Conservation (phyloP, 306 rosid genomes). For the Lathyrus tuberosus region DNA sequence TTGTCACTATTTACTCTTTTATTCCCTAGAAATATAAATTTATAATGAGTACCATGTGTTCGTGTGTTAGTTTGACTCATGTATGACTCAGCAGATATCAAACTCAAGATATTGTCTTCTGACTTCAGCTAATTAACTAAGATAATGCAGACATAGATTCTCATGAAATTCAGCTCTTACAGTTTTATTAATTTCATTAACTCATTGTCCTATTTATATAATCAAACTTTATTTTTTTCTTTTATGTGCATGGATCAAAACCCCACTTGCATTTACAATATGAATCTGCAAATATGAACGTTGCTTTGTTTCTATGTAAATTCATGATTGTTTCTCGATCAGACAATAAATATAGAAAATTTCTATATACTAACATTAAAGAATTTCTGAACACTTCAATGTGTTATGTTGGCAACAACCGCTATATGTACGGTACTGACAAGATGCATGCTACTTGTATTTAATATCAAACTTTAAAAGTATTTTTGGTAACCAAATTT, state of each 20-base stretch:
- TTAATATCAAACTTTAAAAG: not conserved
- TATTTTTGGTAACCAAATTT: not conserved
- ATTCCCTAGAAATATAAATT: no score
- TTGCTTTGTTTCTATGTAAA: slow-evolving; percentile 45
- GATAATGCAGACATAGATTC: slow-evolving; percentile 41
- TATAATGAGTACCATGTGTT: no score
- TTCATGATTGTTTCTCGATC: slow-evolving; percentile 25
- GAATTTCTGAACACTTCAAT: slow-evolving; percentile 32
- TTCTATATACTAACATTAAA: slow-evolving; percentile 1
- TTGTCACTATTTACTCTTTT: no score
- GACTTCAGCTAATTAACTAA: not conserved
- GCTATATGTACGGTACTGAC: slow-evolving; percentile 41
- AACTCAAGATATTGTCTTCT: slow-evolving; percentile 32
- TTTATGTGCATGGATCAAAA: not conserved
- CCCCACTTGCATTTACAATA: slow-evolving; percentile 36
- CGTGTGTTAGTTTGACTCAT: slow-evolving; percentile 9
- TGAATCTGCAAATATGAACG: slow-evolving; percentile 58
- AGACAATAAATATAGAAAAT: not conserved
- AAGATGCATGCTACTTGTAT: slow-evolving; percentile 4
- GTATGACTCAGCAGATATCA: slow-evolving; percentile 28
- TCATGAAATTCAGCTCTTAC: slow-evolving; percentile 44
- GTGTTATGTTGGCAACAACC: slow-evolving; percentile 26
- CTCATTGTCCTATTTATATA: not conserved
- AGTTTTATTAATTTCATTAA: not conserved
- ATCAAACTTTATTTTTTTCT: not conserved